Percentiles rank a stretch among this genome's conserved stretches.
Conservation (phyloP, 257 asterid species). For the Nyctanthes arbortristis region DNA sequence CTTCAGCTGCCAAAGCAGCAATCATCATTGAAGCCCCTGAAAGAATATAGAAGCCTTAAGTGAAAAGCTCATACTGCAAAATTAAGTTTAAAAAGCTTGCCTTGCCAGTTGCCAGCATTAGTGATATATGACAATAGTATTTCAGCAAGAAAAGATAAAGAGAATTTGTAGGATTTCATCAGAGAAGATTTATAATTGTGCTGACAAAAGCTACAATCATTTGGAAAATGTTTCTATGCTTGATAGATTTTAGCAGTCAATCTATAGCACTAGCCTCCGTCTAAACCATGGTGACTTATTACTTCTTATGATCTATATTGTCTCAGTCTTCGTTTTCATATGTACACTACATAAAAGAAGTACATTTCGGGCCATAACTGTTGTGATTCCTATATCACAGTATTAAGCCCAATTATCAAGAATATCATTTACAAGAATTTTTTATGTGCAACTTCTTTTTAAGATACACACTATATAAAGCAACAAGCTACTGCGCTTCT, state of each 20-base stretch:
- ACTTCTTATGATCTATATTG: no score
- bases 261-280: neutral
- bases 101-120: neutral
- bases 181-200: neutral
- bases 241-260: neutral
- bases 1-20: constrained; percentile 48
- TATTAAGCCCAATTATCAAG: neutral
- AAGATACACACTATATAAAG: neutral
- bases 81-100: neutral
- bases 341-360: no score
- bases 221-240: neutral
- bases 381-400: no score
- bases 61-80: neutral
- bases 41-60: constrained; percentile 3
- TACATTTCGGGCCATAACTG: no score
- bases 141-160: neutral
- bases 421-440: neutral
- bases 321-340: no score
- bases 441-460: neutral
- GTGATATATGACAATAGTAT: neutral
- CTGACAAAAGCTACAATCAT: neutral
- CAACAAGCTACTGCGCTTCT: neutral
- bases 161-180: neutral
- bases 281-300: no score
- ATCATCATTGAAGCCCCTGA: constrained; percentile 47